Base-by-base conservation (phyloP, 352 stramenopile species). In the Globisporangium irregulare region DNA sequence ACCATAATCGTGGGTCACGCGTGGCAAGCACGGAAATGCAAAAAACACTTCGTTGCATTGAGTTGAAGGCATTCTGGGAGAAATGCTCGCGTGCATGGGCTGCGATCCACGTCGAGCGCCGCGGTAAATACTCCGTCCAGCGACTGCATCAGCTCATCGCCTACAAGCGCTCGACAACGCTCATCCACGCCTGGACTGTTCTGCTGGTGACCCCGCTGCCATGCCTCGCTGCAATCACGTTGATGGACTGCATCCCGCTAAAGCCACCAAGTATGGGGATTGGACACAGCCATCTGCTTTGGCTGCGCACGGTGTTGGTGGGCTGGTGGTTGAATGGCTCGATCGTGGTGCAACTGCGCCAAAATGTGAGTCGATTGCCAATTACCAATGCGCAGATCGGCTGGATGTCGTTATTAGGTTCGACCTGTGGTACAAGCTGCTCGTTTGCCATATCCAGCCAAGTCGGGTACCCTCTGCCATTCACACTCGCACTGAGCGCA, bases 391-490 rank as follows among this genome's bases (percentile, higher is more conserved):
- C 51, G 24, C 51, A 57, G 22, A 27, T 22, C 50, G 50, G n/a
- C 2, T 56, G n/a, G n/a, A 56, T 56, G 10, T 22, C 50, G 8
- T 18, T 56, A 4, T 7, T 24, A 3, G 48, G 20, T 4, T 55
- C 48, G 22, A 24, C 48, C 8, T 24, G 14, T 18, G 56, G 76
- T 14, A 60, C 66, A 9, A 55, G 68, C 0, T 51, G 57, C 1
- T 51, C 70, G 0, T 68, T 61, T 3, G 32, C 80, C 0, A 65
- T 70, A 0, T 27, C 48, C 20, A 22, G 67, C 0, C 7, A 14
- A 0, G 67, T 84, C 38, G 77, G 75, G 0, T 82, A 79, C 56
- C 73, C 75, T 4, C 53, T 82, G 8, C 73, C 73, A 2, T 79
- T 84, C 56, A 68, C 62, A n/a, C 68, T 82, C 6, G 64, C 70